Evolutionary conservation across 345 rosid genomes (phyloP).

Genomic region (Litchi chinensis): DNA sequence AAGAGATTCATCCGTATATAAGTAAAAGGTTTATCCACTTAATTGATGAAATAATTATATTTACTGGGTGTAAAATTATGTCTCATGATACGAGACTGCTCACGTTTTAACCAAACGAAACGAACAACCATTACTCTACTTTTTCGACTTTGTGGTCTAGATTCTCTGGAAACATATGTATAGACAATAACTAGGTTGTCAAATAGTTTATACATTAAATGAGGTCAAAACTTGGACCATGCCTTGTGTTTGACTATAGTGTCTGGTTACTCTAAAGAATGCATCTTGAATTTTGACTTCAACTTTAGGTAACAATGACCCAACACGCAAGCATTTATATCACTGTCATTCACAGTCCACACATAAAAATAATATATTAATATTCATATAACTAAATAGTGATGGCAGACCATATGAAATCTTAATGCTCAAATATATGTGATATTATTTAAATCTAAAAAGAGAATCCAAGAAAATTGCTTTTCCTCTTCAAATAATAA

Average conservation of each 20-base stretch:
- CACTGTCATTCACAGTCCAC: background rate
- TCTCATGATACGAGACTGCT: too few species aligned
- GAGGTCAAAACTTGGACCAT: conserved; percentile 6
- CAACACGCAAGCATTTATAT: background rate
- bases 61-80: too few species aligned
- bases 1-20: too few species aligned
- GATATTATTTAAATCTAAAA: too few species aligned
- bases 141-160: background rate
- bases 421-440: background rate
- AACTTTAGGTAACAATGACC: conserved; percentile 2
- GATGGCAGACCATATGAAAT: background rate
- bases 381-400: background rate
- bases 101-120: too few species aligned
- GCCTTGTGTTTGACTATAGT: background rate
- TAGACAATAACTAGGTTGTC: background rate
- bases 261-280: background rate
- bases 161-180: background rate
- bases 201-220: background rate
- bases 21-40: too few species aligned
- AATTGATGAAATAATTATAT: too few species aligned
- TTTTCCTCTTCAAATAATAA: too few species aligned
- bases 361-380: background rate
- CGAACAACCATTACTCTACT: background rate
- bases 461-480: background rate
- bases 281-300: conserved; percentile 8